phyloP scores from a whole-genome alignment of 495 filamentous ascomycete species.

The Tuber calosporum region DNA sequence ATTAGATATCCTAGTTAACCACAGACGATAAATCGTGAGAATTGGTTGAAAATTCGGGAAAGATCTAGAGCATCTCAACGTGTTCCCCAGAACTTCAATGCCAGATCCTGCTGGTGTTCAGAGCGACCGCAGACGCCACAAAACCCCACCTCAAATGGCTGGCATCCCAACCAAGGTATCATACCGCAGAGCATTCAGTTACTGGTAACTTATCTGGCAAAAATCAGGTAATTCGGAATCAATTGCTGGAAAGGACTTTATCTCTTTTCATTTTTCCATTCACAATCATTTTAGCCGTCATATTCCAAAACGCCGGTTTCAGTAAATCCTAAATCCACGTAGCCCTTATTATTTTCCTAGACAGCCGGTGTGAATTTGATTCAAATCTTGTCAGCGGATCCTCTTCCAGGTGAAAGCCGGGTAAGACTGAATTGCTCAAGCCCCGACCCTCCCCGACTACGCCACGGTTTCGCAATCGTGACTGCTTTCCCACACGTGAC shows the following conservation, averaged over 20 bases:
- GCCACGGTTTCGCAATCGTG: slow-evolving; percentile 17
- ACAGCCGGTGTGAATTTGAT: not conserved
- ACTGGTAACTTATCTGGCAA: not conserved
- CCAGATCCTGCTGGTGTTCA: not conserved
- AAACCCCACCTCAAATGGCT: not conserved
- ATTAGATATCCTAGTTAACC: not conserved
- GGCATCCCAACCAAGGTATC: not conserved
- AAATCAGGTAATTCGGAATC: not conserved
- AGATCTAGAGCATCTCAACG: not conserved
- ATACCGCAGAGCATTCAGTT: not conserved
- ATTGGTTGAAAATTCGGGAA: not conserved
- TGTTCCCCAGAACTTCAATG: not conserved
- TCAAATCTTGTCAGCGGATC: not conserved
- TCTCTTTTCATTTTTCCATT: not conserved
- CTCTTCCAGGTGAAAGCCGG: slow-evolving; percentile 7
- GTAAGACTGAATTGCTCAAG: slow-evolving; percentile 11
- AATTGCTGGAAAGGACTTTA: not conserved
- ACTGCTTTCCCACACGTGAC: slow-evolving; percentile 31
- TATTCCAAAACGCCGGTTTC: not conserved
- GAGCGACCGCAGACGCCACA: not conserved
- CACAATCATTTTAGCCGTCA: not conserved
- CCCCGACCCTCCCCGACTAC: not conserved
- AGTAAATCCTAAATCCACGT: no score
- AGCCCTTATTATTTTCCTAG: no score
- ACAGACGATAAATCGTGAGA: not conserved